Evolutionary conservation across 75 land plant genomes (phyloP).

Genomic region (Pinus albicaulis): DNA sequence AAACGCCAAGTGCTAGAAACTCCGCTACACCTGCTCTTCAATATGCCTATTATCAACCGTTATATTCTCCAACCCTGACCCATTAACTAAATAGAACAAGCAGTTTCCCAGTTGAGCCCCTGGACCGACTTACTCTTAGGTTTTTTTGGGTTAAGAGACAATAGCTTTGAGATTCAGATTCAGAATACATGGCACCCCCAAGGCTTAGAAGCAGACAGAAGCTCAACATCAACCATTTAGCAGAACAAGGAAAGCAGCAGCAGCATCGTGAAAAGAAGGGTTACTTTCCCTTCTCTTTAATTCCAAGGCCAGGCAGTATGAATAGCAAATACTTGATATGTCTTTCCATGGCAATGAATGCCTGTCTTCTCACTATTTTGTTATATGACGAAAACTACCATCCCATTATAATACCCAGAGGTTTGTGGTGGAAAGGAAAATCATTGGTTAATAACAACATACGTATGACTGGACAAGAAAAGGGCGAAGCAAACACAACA

Average conservation of each 20-base stretch:
- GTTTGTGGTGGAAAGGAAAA: background rate
- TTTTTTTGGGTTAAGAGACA: too few relatives aligned
- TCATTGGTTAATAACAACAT: background rate
- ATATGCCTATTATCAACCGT: too few relatives aligned
- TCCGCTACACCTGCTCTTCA: too few relatives aligned
- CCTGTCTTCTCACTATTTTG: background rate
- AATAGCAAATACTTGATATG: slow-evolving; percentile 1
- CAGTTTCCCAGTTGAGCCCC: too few relatives aligned
- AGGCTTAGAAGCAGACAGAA: background rate
- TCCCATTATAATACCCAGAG: too few relatives aligned
- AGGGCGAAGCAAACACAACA: background rate
- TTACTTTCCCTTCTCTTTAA: too few relatives aligned
- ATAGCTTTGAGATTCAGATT: background rate
- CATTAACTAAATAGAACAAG: too few relatives aligned
- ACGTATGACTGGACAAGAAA: background rate
- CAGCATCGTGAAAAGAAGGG: background rate
- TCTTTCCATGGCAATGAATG: background rate
- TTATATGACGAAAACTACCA: background rate
- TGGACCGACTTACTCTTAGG: too few relatives aligned
- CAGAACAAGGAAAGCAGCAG: background rate
- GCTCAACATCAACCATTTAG: background rate
- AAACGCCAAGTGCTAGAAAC: too few relatives aligned
- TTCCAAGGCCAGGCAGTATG: slow-evolving; percentile 1
- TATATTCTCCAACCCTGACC: too few relatives aligned
- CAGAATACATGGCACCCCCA: background rate